Evolutionary conservation across 2,329 filamentous ascomycete genomes (phyloP).

Genomic region (Aureobasidium subglaciale): DNA sequence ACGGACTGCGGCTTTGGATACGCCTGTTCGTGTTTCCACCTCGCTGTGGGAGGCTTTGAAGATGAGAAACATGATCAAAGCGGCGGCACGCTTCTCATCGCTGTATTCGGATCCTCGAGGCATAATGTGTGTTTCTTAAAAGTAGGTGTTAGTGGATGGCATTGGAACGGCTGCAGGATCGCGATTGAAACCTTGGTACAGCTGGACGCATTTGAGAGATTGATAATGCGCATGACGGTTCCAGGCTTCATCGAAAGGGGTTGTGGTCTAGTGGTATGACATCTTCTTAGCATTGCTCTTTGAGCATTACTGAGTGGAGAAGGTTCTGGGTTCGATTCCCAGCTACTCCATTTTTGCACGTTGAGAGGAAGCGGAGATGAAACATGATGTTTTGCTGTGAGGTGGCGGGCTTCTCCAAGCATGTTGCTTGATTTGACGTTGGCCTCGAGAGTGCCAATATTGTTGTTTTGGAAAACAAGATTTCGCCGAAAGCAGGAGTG

Average conservation of each 20-base stretch:
- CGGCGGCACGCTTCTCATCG: conserved; percentile 1
- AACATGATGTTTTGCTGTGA: background rate
- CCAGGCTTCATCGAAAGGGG: background rate
- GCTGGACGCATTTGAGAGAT: background rate
- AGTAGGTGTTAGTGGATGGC: background rate
- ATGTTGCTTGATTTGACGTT: too few relatives aligned
- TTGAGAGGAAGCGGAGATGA: too few relatives aligned
- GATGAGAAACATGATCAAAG: background rate
- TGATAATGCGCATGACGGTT: fast-evolving
- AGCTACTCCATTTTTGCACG: conserved; percentile 11
- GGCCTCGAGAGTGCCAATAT: too few relatives aligned
- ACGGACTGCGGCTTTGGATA: background rate
- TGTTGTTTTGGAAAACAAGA: too few relatives aligned
- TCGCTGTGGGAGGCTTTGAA: background rate
- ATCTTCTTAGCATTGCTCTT: conserved; percentile 14
- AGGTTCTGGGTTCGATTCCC: conserved; percentile 14
- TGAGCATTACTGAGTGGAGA: conserved; percentile 12
- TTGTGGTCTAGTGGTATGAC: conserved; percentile 15
- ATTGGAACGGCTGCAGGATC: too few relatives aligned
- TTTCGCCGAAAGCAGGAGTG: conserved; percentile 1
- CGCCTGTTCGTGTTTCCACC: background rate
- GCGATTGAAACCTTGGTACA: too few relatives aligned
- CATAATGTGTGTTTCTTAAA: background rate
- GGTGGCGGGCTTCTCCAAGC: too few relatives aligned
- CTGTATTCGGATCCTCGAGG: conserved; percentile 1